A percentile compares a stretch with the other conserved stretches of the same genome.
These are phyloP conservation scores for Claviceps sp. DNA, from an alignment of 2,329 filamentous ascomycete species.

Conservation along the genomic window DNA sequence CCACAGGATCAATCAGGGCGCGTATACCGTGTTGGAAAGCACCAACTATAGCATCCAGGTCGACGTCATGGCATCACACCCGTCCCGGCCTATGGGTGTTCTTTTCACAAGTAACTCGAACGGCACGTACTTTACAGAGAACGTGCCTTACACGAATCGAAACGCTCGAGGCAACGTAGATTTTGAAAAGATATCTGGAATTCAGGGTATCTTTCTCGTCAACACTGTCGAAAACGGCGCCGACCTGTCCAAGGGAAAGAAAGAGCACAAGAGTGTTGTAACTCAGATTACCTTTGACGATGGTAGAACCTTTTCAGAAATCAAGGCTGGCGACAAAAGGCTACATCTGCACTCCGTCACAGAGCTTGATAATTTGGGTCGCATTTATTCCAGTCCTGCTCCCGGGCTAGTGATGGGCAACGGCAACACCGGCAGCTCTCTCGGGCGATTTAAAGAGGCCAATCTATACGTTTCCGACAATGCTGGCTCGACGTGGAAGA, in stretches of 20 bases:
- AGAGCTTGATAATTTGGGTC: slow-evolving; percentile 65
- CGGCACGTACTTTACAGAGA: slow-evolving; percentile 88
- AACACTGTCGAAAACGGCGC: slow-evolving; percentile 82
- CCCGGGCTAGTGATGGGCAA: slow-evolving; percentile 90
- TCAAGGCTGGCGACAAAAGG: slow-evolving; percentile 54
- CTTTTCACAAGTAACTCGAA: slow-evolving; percentile 96
- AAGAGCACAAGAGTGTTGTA: slow-evolving; percentile 51
- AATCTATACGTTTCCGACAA: slow-evolving; percentile 83
- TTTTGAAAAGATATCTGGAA: slow-evolving; percentile 84
- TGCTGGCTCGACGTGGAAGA: slow-evolving; percentile 73
- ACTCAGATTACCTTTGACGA: slow-evolving; percentile 92
- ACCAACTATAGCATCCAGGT: slow-evolving; percentile 97
- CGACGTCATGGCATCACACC: slow-evolving; percentile 65
- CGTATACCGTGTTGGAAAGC: slow-evolving; percentile 88
- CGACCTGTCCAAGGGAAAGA: slow-evolving; percentile 44
- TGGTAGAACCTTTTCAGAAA: slow-evolving; percentile 65
- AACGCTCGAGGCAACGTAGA: slow-evolving; percentile 66
- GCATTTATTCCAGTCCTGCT: slow-evolving; percentile 85
- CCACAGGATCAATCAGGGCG: slow-evolving; percentile 56
- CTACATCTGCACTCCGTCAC: slow-evolving; percentile 92
- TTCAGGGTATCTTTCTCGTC: slow-evolving; percentile 84
- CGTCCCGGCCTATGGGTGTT: slow-evolving; percentile 62
- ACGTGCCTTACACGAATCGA: slow-evolving; percentile 85
- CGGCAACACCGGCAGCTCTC: slow-evolving; percentile 69
- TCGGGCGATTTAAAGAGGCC: slow-evolving; percentile 59